Base-by-base conservation (phyloP, 1,284 basidiomycete species). In the Thelephora terrestris region DNA sequence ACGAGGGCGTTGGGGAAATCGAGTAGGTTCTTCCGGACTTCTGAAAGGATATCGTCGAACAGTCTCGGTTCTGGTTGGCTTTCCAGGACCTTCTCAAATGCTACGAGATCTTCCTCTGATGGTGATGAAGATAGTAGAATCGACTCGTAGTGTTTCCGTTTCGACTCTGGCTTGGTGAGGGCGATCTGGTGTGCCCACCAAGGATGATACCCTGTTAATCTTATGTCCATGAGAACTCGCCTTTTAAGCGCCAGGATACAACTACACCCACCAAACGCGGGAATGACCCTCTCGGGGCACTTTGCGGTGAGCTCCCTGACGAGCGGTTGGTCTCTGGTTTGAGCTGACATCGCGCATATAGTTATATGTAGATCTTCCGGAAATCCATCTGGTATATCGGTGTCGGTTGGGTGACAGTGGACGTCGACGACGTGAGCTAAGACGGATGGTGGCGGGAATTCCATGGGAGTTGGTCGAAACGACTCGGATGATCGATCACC, bases 341-440 rank as follows among this genome's bases (percentile, higher is more conserved):
- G 70, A 1, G 79, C 79, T 20, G 85, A 75, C 87, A 90, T 89
- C 20, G 85, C 81, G 56, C 84, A 87, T 25, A 89, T 69, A 2
- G 72, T 79, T 48, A 85, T 79, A 5, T 68, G 61, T 16, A 87
- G 69, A 17, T 61, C 57, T 14, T 74, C 65, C 66, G 81, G 75
- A 6, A 68, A 66, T 43, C 70, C 64, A 16, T 62, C 50, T 17
- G 70, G 63, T 43, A 78, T 70, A 2, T 65, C 63, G 10, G 78
- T 75, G 59, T 85, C 84, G 12, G 85, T 89, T 9, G 87, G 85
- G 65, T 91, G 87, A 62, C 84, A 89, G 56, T 91, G 87, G 2
- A 78, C 84, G 59, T 91, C 86, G 50, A 81, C 71, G 50, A 90
- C 61, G 57, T 86, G 84, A 20, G 61, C 65, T 32, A 86, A 67